Conservation (phyloP, 139 green algal genomes). For the Spirogloea muscicola region DNA sequence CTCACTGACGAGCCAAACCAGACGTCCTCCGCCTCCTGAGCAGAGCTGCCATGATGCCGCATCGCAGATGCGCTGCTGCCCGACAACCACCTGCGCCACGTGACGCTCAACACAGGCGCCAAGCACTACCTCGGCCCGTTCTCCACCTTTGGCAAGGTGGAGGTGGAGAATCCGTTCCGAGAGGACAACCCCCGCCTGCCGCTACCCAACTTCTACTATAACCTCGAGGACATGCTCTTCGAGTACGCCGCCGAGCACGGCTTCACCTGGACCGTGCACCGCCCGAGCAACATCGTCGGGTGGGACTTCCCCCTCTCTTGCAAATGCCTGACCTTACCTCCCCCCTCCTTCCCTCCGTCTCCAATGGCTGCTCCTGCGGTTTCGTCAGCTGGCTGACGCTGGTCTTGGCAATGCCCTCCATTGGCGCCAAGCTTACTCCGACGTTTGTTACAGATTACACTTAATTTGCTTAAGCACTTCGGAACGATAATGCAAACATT, state of each 20-base stretch:
- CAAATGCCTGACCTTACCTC: neutral
- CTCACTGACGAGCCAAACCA: too few species aligned
- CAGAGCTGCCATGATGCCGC: neutral
- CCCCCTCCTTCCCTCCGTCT: too few species aligned
- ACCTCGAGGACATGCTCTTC: slow-evolving; percentile 27
- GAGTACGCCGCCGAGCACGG: neutral
- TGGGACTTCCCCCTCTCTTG: neutral
- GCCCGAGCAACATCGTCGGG: slow-evolving; percentile 28
- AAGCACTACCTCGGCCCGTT: slow-evolving; percentile 42
- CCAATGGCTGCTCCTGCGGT: too few species aligned
- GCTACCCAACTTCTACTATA: slow-evolving; percentile 37
- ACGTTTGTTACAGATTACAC: too few species aligned
- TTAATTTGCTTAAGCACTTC: too few species aligned
- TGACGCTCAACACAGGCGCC: slow-evolving; percentile 16
- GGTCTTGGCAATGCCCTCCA: too few species aligned
- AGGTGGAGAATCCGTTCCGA: slow-evolving; percentile 15
- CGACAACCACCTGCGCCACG: slow-evolving; percentile 1
- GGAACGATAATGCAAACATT: too few species aligned
- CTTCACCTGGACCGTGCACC: slow-evolving; percentile 31
- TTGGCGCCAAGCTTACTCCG: too few species aligned
- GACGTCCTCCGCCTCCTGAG: neutral
- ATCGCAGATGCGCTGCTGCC: neutral
- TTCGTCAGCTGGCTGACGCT: too few species aligned
- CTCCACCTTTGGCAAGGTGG: slow-evolving; percentile 7
- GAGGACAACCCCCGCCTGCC: slow-evolving; percentile 16